Evolutionary conservation across 371 early-diverging fungal genomes (phyloP).

Genomic region (Mortierella sp.): DNA sequence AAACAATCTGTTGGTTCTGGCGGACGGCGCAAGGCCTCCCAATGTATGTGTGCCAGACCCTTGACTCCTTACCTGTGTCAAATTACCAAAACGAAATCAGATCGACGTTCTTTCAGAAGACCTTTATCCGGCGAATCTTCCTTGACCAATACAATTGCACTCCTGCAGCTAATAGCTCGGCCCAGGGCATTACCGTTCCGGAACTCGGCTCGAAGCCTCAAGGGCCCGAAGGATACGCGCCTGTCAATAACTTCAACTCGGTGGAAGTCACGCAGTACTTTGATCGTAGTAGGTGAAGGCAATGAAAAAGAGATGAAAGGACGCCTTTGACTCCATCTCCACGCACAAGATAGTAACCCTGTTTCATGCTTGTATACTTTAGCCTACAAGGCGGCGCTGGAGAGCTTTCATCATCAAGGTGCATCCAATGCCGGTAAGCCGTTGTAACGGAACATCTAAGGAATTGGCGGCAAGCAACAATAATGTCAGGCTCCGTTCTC

Average conservation of each 20-base stretch:
- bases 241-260: conserved; percentile 52
- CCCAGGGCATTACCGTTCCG: conserved; percentile 6
- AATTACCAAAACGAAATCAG: no score
- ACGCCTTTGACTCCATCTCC: no score
- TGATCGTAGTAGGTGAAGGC: conserved; percentile 27
- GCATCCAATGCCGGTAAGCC: conserved; percentile 15
- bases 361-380: background rate
- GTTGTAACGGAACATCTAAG: no score
- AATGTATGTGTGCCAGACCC: conserved; percentile 14
- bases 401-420: conserved; percentile 29
- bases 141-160: no score
- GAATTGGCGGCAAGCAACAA: background rate
- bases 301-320: no score
- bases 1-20: conserved; percentile 23
- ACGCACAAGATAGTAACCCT: background rate
- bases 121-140: no score
- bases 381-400: conserved; percentile 42
- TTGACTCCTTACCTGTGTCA: no score
- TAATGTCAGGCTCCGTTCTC: background rate
- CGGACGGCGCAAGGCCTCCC: conserved; percentile 28
- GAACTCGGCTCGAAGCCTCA: conserved; percentile 23
- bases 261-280: conserved; percentile 47
- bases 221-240: conserved; percentile 16
- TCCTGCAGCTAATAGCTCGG: conserved; percentile 11
- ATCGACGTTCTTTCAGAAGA: no score